Conservation (phyloP, 2,329 filamentous ascomycete species). For the Cercospora brassicicola region DNA sequence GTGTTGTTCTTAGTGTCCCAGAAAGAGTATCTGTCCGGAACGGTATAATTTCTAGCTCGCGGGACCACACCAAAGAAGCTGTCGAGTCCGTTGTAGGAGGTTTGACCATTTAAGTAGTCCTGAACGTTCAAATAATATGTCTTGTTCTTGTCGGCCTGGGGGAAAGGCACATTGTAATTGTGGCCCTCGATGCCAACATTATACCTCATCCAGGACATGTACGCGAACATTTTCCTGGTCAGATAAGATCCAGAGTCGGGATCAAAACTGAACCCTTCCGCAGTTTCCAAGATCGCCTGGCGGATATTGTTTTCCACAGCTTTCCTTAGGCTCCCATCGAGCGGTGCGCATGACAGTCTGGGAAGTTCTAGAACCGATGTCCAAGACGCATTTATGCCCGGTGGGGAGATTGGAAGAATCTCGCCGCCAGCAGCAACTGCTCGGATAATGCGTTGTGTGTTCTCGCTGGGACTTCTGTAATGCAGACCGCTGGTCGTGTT, state of each 20-base stretch:
- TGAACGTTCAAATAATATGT: no score
- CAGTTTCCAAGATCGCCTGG: no score
- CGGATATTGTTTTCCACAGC: not conserved
- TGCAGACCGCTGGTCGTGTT: not conserved
- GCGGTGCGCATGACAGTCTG: not conserved
- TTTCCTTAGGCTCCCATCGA: fast-evolving
- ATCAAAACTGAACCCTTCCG: no score
- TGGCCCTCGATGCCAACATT: no score
- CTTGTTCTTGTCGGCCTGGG: no score
- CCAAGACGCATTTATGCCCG: not conserved
- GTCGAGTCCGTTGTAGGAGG: no score
- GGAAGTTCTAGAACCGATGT: not conserved
- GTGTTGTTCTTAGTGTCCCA: not conserved
- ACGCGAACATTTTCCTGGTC: not conserved
- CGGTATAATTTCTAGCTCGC: not conserved
- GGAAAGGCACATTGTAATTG: no score
- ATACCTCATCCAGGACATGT: not conserved
- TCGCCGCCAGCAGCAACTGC: not conserved
- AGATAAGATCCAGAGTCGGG: not conserved
- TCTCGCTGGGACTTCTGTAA: not conserved
- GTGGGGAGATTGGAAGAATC: not conserved
- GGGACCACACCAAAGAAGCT: not conserved
- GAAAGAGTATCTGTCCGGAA: not conserved
- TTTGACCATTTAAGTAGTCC: no score
- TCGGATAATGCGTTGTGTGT: not conserved